phyloP scores from a whole-genome alignment of 768 basidiomycete genomes.

The Punctularia strigosozonata region DNA sequence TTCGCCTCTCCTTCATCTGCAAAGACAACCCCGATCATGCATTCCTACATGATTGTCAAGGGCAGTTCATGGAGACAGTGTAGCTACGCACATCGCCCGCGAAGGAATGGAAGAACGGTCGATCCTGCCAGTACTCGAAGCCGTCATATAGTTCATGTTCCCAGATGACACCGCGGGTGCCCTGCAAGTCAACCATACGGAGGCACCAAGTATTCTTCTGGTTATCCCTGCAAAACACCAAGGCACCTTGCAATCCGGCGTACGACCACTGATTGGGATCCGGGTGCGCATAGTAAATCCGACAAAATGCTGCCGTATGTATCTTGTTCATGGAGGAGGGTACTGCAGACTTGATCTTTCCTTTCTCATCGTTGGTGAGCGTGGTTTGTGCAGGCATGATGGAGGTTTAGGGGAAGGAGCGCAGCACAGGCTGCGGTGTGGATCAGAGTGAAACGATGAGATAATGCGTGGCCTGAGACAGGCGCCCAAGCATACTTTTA shows the following conservation, averaged over 20 bases:
- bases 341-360: constrained; percentile 56
- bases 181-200: constrained; percentile 73
- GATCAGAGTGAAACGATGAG: too few species aligned
- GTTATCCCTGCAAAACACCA: constrained; percentile 60
- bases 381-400: constrained; percentile 66
- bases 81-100: constrained; percentile 71
- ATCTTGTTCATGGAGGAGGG: constrained; percentile 59
- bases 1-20: constrained; percentile 79
- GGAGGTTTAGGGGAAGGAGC: background rate
- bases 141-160: constrained; percentile 82
- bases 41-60: constrained; percentile 38
- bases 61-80: constrained; percentile 1
- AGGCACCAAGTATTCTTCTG: constrained; percentile 46
- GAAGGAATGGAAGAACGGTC: constrained; percentile 89
- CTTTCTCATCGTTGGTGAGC: constrained; percentile 65
- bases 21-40: constrained; percentile 88
- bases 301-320: constrained; percentile 64
- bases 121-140: constrained; percentile 72
- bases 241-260: constrained; percentile 75
- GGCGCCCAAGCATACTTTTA: too few species aligned
- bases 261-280: constrained; percentile 73
- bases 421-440: background rate
- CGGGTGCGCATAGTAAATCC: constrained; percentile 87
- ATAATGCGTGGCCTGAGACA: too few species aligned
- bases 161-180: constrained; percentile 86